Conservation (phyloP, 768 basidiomycete species). For the Termitomyces eurrhizus region DNA sequence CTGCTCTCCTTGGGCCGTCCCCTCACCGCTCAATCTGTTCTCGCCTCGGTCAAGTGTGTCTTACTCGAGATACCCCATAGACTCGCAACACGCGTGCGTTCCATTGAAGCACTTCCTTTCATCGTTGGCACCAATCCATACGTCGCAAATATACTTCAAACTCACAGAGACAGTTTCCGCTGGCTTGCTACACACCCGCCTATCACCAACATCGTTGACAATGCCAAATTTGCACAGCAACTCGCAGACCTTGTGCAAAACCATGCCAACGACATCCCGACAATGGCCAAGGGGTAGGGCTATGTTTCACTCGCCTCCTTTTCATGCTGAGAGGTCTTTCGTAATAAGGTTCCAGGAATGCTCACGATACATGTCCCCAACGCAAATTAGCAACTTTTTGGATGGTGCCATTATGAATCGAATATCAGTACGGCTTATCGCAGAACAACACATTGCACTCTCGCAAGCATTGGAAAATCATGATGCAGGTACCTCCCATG, state of each 20-base stretch:
- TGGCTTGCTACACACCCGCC: slow-evolving; percentile 64
- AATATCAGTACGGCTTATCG: slow-evolving; percentile 83
- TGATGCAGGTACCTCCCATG: slow-evolving; percentile 33
- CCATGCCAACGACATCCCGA: slow-evolving; percentile 87
- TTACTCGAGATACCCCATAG: slow-evolving; percentile 75
- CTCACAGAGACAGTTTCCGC: slow-evolving; percentile 67
- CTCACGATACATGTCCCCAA: slow-evolving; percentile 75
- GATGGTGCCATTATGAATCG: slow-evolving; percentile 84
- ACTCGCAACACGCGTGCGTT: slow-evolving; percentile 69
- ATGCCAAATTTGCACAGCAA: slow-evolving; percentile 60
- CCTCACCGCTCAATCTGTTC: slow-evolving; percentile 62
- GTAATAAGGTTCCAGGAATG: slow-evolving; percentile 82
- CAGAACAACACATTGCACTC: slow-evolving; percentile 87
- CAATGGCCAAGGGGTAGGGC: slow-evolving; percentile 80
- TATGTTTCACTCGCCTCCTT: neutral
- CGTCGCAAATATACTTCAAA: slow-evolving; percentile 64
- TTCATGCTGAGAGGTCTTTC: neutral
- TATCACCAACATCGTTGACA: slow-evolving; percentile 65
- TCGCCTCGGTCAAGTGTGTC: slow-evolving; percentile 71
- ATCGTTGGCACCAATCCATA: slow-evolving; percentile 90
- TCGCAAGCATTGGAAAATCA: slow-evolving; percentile 59
- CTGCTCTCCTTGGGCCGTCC: slow-evolving; percentile 76
- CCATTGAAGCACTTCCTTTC: slow-evolving; percentile 74
- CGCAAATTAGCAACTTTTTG: slow-evolving; percentile 75
- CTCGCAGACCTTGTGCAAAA: slow-evolving; percentile 69